phyloP scores from a whole-genome alignment of 2,329 filamentous ascomycete species.

The Fusarium liriodendri region DNA sequence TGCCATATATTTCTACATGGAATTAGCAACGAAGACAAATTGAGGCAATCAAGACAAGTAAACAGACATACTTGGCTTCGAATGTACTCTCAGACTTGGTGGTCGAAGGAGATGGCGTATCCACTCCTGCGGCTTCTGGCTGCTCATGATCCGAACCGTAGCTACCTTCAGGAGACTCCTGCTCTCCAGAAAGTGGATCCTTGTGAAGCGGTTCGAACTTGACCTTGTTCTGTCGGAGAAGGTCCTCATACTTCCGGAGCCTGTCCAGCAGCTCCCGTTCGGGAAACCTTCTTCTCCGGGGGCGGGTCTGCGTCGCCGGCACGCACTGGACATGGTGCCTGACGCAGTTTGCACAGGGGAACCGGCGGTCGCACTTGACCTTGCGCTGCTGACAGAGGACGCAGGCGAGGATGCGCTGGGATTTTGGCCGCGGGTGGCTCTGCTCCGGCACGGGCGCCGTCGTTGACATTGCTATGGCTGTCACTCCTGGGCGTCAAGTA shows the following conservation, averaged over 20 bases:
- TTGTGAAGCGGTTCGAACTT: constrained; percentile 60
- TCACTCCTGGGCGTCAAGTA: background rate
- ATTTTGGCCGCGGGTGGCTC: constrained; percentile 14
- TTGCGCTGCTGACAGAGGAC: constrained; percentile 73
- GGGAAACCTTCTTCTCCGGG: constrained; percentile 58
- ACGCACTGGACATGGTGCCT: constrained; percentile 58
- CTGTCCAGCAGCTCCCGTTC: constrained; percentile 70
- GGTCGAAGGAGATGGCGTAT: background rate
- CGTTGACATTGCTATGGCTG: constrained; percentile 3
- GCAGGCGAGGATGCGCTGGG: constrained; percentile 58
- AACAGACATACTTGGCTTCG: constrained; percentile 28
- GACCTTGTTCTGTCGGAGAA: constrained; percentile 67
- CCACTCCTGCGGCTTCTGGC: background rate
- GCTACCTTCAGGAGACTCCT: background rate
- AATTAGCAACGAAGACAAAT: background rate
- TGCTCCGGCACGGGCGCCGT: background rate
- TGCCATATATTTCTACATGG: constrained; percentile 58
- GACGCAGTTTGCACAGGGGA: constrained; percentile 67
- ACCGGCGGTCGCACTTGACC: constrained; percentile 69
- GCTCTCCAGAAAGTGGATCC: background rate
- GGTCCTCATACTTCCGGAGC: constrained; percentile 65
- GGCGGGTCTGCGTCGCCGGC: constrained; percentile 49
- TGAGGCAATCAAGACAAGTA: background rate
- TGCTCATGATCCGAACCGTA: constrained; percentile 24
- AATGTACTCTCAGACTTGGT: constrained; percentile 6